Percentiles rank a stretch among this genome's conserved stretches.
phyloP scores from a whole-genome alignment of 345 rosid genomes.

The Balakata baccata region DNA sequence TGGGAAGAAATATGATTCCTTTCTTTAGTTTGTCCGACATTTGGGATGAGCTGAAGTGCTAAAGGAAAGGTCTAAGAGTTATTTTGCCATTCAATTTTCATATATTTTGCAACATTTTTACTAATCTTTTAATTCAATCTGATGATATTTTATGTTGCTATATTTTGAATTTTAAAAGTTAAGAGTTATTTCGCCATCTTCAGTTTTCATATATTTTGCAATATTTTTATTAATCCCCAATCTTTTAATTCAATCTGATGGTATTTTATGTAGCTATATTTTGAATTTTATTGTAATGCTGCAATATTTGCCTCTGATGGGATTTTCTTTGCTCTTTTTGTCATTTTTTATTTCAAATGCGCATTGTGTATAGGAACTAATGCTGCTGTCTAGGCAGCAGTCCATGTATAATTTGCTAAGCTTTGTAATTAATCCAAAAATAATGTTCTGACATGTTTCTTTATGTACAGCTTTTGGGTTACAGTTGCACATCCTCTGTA shows the following conservation, averaged over 20 bases:
- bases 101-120: background rate
- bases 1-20: background rate
- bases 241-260: conserved; percentile 9
- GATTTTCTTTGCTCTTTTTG: background rate
- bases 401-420: background rate
- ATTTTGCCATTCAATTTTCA: background rate
- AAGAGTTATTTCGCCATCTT: background rate
- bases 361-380: background rate
- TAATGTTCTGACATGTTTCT: conserved; percentile 2
- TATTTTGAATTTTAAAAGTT: background rate
- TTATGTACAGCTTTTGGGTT: conserved; percentile 66
- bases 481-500: conserved; percentile 60
- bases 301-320: background rate
- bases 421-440: background rate
- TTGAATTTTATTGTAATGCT: background rate
- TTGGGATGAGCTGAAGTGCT: background rate
- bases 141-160: background rate
- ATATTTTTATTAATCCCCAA: background rate
- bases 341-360: background rate
- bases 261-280: background rate
- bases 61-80: background rate
- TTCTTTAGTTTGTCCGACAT: background rate
- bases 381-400: background rate
- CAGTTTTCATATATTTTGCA: background rate
- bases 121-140: background rate